Percentiles rank a stretch among this genome's conserved stretches.
phyloP scores from a whole-genome alignment of 352 stramenopile species.

The Phytophthora sansomeana region DNA sequence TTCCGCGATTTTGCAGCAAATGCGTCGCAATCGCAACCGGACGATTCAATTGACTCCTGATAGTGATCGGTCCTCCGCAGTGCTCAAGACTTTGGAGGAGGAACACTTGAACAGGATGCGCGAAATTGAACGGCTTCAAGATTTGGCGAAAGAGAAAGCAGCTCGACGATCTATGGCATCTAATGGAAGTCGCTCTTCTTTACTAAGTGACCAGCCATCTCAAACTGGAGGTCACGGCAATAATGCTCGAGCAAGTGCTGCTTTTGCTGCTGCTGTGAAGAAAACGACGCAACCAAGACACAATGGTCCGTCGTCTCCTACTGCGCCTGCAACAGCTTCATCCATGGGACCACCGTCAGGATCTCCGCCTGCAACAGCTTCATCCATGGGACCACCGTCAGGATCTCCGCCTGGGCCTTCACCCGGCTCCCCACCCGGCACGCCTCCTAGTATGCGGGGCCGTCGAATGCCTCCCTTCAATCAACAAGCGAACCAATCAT shows the following conservation, averaged over 20 bases:
- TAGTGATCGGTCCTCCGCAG: constrained; percentile 40
- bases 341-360: not conserved
- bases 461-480: constrained; percentile 25
- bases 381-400: constrained; percentile 1
- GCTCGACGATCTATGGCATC: constrained; percentile 31
- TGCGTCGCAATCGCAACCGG: constrained; percentile 53
- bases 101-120: constrained; percentile 57
- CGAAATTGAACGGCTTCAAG: constrained; percentile 48
- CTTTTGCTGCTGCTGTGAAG: constrained; percentile 16
- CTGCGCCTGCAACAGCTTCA: not conserved
- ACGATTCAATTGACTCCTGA: constrained; percentile 52
- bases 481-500: constrained; percentile 12
- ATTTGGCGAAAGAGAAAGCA: constrained; percentile 30
- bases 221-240: constrained; percentile 1
- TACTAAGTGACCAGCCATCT: constrained; percentile 13
- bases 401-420: constrained; percentile 12
- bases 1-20: constrained; percentile 53
- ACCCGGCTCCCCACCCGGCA: constrained; percentile 34
- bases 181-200: constrained; percentile 26
- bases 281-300: constrained; percentile 9
- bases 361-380: not conserved
- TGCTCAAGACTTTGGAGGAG: constrained; percentile 47
- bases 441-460: constrained; percentile 33
- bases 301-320: constrained; percentile 11
- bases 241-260: constrained; percentile 10